Percentiles rank a stretch among this genome's conserved stretches.
Conservation (phyloP, 495 filamentous ascomycete genomes). For the Penicillium flavigenum region DNA sequence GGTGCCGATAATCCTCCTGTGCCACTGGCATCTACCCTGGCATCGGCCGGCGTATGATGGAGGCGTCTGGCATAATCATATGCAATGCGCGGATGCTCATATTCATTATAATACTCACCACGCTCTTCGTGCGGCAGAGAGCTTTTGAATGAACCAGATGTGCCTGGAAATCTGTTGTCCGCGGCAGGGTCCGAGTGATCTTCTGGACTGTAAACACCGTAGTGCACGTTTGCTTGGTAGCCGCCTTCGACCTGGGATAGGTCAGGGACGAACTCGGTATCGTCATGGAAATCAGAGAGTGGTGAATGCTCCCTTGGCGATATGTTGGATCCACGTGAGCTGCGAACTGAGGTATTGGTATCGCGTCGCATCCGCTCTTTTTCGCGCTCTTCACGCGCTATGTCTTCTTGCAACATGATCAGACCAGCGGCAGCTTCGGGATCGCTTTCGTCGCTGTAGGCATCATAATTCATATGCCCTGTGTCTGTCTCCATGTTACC, state of each 20-base stretch:
- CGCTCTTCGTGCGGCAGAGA: slow-evolving; percentile 37
- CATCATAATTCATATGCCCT: slow-evolving; percentile 51
- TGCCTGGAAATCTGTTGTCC: slow-evolving; percentile 16
- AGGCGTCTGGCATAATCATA: slow-evolving; percentile 61
- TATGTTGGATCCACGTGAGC: slow-evolving; percentile 29
- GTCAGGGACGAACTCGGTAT: slow-evolving; percentile 71
- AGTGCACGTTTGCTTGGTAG: slow-evolving; percentile 68
- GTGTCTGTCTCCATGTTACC: slow-evolving; percentile 47
- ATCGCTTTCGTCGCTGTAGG: slow-evolving; percentile 76
- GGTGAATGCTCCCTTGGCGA: slow-evolving; percentile 22
- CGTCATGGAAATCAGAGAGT: slow-evolving; percentile 28
- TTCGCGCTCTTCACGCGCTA: slow-evolving; percentile 41
- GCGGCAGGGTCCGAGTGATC: slow-evolving; percentile 21
- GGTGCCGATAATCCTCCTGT: slow-evolving; percentile 84
- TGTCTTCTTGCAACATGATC: slow-evolving; percentile 79
- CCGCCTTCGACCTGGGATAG: slow-evolving; percentile 71
- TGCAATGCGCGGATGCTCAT: slow-evolving; percentile 45
- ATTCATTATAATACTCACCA: slow-evolving; percentile 39
- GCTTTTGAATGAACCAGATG: slow-evolving; percentile 37
- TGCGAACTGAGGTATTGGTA: slow-evolving; percentile 41
- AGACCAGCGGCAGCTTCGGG: slow-evolving; percentile 86
- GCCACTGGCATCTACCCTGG: slow-evolving; percentile 74
- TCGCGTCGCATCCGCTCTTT: slow-evolving; percentile 56
- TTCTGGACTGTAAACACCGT: slow-evolving; percentile 48
- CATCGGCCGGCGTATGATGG: slow-evolving; percentile 51